A percentile compares a stretch with the other conserved stretches of the same genome.
phyloP scores from a whole-genome alignment of 148 eudicot species.

The Chenopodium album region DNA sequence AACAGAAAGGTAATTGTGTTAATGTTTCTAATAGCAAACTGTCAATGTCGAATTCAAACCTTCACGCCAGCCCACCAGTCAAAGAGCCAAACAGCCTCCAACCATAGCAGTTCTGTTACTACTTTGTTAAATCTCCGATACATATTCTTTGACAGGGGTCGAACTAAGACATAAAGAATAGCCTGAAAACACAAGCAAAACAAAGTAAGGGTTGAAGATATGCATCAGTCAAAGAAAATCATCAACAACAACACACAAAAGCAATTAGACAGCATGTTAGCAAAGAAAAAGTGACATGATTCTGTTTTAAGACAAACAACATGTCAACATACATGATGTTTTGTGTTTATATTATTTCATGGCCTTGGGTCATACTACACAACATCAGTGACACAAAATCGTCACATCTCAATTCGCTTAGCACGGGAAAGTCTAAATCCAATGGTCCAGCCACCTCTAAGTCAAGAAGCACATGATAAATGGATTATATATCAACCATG shows the following conservation, averaged over 20 bases:
- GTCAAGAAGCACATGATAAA: not conserved
- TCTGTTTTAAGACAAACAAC: not conserved
- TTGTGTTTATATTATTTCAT: not conserved
- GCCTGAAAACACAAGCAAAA: slow-evolving; percentile 46
- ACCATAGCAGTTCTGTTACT: slow-evolving; percentile 59
- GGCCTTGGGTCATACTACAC: not conserved
- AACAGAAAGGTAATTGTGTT: not conserved
- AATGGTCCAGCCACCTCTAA: not conserved
- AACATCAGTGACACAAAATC: not conserved
- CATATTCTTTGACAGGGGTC: slow-evolving; percentile 55
- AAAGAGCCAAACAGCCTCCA: slow-evolving; percentile 70
- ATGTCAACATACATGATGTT: not conserved
- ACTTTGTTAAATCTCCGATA: slow-evolving; percentile 61
- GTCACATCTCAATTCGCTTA: not conserved
- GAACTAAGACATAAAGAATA: slow-evolving; percentile 47
- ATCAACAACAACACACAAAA: not conserved
- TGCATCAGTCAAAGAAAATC: not conserved
- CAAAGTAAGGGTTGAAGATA: not conserved
- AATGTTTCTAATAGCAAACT: not conserved
- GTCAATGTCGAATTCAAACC: slow-evolving; percentile 27
- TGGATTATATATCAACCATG: not conserved
- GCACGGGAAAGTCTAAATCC: not conserved
- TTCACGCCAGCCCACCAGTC: slow-evolving; percentile 91
- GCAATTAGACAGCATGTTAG: not conserved
- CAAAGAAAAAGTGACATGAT: not conserved